Evolutionary conservation across 768 basidiomycete genomes (phyloP), one percentile per base, ranked within the genome.

Genomic region (Serendipita sp.): DNA sequence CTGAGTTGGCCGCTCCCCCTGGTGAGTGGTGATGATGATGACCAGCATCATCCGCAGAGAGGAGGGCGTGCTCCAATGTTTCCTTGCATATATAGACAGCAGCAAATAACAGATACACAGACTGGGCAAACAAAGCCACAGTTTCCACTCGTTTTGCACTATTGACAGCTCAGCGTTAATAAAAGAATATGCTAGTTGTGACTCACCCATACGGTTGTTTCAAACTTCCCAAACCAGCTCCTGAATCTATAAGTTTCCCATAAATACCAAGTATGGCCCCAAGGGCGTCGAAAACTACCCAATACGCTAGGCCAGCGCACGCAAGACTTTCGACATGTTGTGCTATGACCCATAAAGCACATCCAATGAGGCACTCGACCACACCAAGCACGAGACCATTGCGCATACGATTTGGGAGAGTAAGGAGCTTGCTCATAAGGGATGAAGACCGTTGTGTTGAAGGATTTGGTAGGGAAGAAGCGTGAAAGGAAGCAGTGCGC

Each of bases 51-150:
- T 68, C 69, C 4, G 82, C 81, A 54, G 85, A 84, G 47, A 97
- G 78, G 15, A 99, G 73, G 45, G 96, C 74, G 74, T 95, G 93
- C 74, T 99, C 95, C 3, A 98, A 79, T 0, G 93, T 89, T 78
- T 99, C 96, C 71, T 99, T 98, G 70, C 92, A 93, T 16, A 98
- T 88, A 75, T 98, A 99, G 2, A 97, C 87, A 0, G 91, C 85
- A 0, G 92, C 84, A 72, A 98, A 99, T 77, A 95, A 84, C 65
- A 99, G 78, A 74, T 96, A 98, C 11, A 99, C 89, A 8, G 85
- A 83, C 70, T 97, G 95, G 0, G 91, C 84, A 70, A 98, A 99
- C 73, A 90, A 77, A 64, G 85, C 72, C 2, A 88, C 81, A 0
- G 86, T 87, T 69, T 83, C 83, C 45, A 86, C 70, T 1, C 89